These are phyloP conservation scores for Nicotiana benthamiana DNA, from an alignment of 257 asterid genomes.

Conservation along the genomic window DNA sequence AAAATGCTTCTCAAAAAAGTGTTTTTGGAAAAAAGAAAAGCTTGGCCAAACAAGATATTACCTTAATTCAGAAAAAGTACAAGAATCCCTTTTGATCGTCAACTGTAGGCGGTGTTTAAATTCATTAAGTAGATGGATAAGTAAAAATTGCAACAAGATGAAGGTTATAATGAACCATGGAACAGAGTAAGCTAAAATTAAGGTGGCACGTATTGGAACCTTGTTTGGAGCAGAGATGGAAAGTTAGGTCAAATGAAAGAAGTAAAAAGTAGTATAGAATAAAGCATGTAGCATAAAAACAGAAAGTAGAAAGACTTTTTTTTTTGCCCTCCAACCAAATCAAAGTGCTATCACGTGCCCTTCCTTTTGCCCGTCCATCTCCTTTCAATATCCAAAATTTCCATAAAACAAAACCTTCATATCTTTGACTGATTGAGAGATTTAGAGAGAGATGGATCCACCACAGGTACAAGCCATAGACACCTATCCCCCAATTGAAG, in stretches of 20 bases:
- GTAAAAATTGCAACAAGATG: neutral
- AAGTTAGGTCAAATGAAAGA: neutral
- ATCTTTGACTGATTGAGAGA: too few species aligned
- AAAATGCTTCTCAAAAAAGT: too few species aligned
- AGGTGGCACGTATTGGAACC: neutral
- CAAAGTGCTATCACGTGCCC: neutral
- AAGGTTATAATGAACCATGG: neutral
- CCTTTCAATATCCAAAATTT: neutral
- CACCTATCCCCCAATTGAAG: slow-evolving; percentile 35
- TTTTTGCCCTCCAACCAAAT: neutral
- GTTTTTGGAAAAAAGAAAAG: too few species aligned
- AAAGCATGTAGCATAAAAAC: neutral
- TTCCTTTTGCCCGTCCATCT: neutral
- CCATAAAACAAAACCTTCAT: neutral
- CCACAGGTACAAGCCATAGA: slow-evolving; percentile 53
- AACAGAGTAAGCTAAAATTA: neutral
- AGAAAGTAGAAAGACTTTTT: slow-evolving; percentile 1
- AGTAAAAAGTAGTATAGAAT: neutral
- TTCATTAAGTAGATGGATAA: neutral
- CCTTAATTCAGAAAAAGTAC: too few species aligned
- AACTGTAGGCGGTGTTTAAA: neutral
- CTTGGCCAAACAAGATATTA: too few species aligned
- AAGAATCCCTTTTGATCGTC: too few species aligned
- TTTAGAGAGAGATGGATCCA: slow-evolving; percentile 48
- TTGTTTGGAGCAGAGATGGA: neutral